These are phyloP conservation scores for Rhizopogon vinicolor DNA, from an alignment of 768 basidiomycete species.

Conservation along the genomic window DNA sequence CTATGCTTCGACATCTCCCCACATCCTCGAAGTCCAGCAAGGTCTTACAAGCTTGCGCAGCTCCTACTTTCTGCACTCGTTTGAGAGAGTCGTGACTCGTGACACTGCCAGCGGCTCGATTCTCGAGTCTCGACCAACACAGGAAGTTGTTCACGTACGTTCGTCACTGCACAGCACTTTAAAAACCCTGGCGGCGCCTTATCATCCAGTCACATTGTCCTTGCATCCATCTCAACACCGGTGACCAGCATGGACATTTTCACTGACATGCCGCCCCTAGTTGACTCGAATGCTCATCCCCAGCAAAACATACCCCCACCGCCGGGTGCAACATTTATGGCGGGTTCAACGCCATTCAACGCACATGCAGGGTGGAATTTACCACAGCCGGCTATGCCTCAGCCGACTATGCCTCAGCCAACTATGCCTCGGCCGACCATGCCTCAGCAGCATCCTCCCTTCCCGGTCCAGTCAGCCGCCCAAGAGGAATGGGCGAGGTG, in stretches of 20 bases:
- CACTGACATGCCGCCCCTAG: conserved; percentile 23
- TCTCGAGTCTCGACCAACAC: not conserved
- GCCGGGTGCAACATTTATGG: conserved; percentile 11
- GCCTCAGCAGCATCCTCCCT: not conserved
- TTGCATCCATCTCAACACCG: conserved; percentile 11
- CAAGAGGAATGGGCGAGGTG: conserved; percentile 6
- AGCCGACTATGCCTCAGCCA: too few species aligned
- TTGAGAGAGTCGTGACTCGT: not conserved
- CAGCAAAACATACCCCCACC: conserved; percentile 21
- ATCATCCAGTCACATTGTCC: conserved; percentile 10
- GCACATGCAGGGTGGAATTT: conserved; percentile 11
- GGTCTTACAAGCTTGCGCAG: not conserved
- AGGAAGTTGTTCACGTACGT: not conserved
- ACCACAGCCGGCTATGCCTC: too few species aligned
- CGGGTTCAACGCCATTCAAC: conserved; percentile 7
- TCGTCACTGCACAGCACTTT: not conserved
- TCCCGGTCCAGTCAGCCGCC: not conserved
- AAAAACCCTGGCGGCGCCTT: not conserved
- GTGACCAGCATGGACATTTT: conserved; percentile 8
- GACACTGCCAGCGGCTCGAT: too few species aligned
- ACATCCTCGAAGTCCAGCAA: not conserved
- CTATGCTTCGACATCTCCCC: not conserved
- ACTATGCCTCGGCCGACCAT: not conserved
- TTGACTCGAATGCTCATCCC: conserved; percentile 10
- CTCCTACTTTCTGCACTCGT: not conserved